Percentiles rank a stretch among this genome's conserved stretches.
Evolutionary conservation across 2,329 filamentous ascomycete genomes (phyloP).

Genomic region (Trichoderma lentiforme): DNA sequence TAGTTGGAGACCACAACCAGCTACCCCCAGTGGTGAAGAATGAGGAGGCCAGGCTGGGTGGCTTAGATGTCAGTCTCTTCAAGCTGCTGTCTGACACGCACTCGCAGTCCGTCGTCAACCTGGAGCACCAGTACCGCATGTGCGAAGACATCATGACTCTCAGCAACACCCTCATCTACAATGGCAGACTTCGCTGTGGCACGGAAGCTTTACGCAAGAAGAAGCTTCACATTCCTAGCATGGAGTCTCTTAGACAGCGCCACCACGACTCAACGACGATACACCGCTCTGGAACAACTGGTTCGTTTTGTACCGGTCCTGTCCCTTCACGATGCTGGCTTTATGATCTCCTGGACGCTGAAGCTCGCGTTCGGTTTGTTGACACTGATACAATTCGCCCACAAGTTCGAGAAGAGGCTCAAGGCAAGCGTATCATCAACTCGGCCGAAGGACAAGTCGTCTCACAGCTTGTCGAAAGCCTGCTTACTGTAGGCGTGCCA

Average conservation of each 20-base stretch:
- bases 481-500: conserved; percentile 73
- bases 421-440: conserved; percentile 86
- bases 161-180: conserved; percentile 89
- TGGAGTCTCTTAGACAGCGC: conserved; percentile 56
- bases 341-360: conserved; percentile 64
- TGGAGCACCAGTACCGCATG: conserved; percentile 98
- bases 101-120: conserved; percentile 80
- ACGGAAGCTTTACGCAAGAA: conserved; percentile 69
- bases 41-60: conserved; percentile 78
- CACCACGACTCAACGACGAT: conserved; percentile 52
- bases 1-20: conserved; percentile 96
- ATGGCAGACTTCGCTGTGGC: conserved; percentile 86
- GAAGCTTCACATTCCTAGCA: conserved; percentile 65
- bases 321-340: conserved; percentile 67
- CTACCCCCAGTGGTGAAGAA: conserved; percentile 92
- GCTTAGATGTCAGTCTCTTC: conserved; percentile 90
- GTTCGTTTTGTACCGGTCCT: conserved; percentile 54
- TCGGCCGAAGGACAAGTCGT: conserved; percentile 75
- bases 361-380: conserved; percentile 75
- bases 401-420: conserved; percentile 64
- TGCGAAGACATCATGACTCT: conserved; percentile 94
- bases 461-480: conserved; percentile 73
- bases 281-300: conserved; percentile 38
- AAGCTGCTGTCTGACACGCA: conserved; percentile 88
- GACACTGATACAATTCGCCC: conserved; percentile 78